Conservation (phyloP, 208 protist species). For the Trichomonas tenax region DNA sequence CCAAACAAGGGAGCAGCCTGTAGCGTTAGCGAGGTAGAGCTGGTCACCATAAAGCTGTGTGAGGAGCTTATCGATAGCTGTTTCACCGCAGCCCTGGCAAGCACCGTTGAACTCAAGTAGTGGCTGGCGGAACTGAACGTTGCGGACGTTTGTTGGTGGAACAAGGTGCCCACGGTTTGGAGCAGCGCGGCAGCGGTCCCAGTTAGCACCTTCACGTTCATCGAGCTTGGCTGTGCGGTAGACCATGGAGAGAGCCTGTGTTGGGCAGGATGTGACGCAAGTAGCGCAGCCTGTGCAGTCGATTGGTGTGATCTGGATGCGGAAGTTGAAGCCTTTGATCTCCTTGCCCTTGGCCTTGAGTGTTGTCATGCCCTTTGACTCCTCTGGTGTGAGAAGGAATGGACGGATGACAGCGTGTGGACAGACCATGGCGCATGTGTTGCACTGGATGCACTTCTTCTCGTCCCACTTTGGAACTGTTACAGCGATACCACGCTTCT, state of each 20-base stretch:
- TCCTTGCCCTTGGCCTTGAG: constrained; percentile 33
- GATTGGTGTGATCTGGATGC: constrained; percentile 46
- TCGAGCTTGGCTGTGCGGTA: neutral
- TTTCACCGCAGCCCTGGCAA: constrained; percentile 58
- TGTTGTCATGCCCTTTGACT: constrained; percentile 19
- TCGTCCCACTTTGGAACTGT: constrained; percentile 46
- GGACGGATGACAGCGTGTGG: constrained; percentile 55
- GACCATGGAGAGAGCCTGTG: constrained; percentile 41
- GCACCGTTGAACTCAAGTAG: no score
- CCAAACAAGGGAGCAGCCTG: constrained; percentile 54
- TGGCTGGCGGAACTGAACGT: no score
- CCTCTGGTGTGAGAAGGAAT: constrained; percentile 39
- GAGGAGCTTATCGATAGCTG: constrained; percentile 53
- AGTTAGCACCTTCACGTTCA: neutral
- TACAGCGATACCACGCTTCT: constrained; percentile 44
- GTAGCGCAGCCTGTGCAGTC: constrained; percentile 56
- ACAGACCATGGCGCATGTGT: constrained; percentile 48
- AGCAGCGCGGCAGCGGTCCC: neutral
- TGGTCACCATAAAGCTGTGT: constrained; percentile 57
- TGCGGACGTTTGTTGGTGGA: neutral
- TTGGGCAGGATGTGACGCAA: constrained; percentile 47
- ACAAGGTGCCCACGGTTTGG: neutral
- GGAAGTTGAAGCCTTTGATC: constrained; percentile 34
- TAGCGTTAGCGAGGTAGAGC: constrained; percentile 54
- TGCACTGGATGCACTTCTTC: constrained; percentile 53